Evolutionary conservation across 2,329 filamentous ascomycete genomes (phyloP), one percentile per base, ranked within the genome.

Genomic region (Neoascochyta sp.): DNA sequence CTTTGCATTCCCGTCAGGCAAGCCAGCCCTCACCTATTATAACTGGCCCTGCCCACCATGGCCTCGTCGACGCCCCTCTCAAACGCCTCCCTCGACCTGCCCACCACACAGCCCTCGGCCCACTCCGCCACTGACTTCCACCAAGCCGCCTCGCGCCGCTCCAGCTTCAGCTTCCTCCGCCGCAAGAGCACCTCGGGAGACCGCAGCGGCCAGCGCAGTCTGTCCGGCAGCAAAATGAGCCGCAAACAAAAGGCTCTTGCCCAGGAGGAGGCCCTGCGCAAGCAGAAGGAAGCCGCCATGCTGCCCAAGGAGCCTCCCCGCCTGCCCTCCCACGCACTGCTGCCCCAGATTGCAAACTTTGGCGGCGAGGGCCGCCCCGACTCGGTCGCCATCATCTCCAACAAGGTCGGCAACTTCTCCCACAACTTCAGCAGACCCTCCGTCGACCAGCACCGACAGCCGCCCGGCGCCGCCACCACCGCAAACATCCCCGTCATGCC

Each of bases 301-400:
- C 69, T 80, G 21, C 73, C 78, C 22, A 71, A 71, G 52, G 69
- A 71, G 27, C 76, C 80, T 34, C 81, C 81, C 35, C 74, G 74
- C 47, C 67, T 79, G 16, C 75, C 75, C 14, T 60, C 63, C 15
- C 63, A 64, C 47, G 58, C 58, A 63, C 50, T 67, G 54, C 42
- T 73, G 56, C 54, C 65, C 56, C 50, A 69, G 68, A 56, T 80
- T 34, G 69, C 74, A 43, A 71, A 69, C 10, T 80, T 80, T 52
- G 78, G 78, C 39, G 77, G 76, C 44, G 82, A 86, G 2, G 70
- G 60, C 26, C 65, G 80, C 39, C 73, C 79, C 16, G 81, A 85
- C 49, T 76, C 76, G 6, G 63, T 78, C 36, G 74, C 76, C 46
- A 77, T 77, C 52, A 64, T 76, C 45, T 74, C 78, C 75, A 36